Base-by-base conservation (phyloP, 768 basidiomycete genomes). In the Mycena latifolia region DNA sequence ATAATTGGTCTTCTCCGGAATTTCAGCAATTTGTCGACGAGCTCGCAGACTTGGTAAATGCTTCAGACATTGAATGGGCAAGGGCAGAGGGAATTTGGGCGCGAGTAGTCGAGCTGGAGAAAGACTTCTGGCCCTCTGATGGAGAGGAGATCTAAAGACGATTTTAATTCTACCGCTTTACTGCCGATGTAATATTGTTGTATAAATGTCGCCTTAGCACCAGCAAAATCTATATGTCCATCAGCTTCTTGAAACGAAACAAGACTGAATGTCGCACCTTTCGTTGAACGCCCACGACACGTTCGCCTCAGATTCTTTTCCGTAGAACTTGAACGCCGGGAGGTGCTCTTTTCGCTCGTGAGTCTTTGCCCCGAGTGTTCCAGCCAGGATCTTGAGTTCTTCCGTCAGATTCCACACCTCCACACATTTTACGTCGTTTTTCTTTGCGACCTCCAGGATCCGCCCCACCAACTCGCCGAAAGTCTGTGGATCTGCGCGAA, bases 71-170 rank as follows among this genome's bases (percentile, higher is more conserved):
- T 31, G 53, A 66, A 5, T 81, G 79, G 47, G 60, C 37, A 4
- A 74, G 79, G 9, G 81, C 86, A 39, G 86, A 88, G 70, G 78
- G 73, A 5, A 82, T 89, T 33, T 91, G 88, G 88, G 76, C 69
- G 17, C 80, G 89, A 18, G 86, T 89, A 17, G 65, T 89, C 2
- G 89, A 90, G 65, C 80, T 92, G 0, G 90, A 92, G 72, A 81
- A 77, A 33, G 82, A 73, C 5, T 90, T 90, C 70, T 90, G 89
- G 89, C 89, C 88, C 3, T 65, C 74, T 10, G 77, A 75, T 17
- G 81, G 79, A 3, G 86, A 80, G 56, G 77, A 78, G 64, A 29
- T 63, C 25, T 54, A 22, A 2, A 60, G 58, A 51, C 59, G 51
- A 59, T 29, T 50, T 15, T 50, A 29, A 50, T 50, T 29, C 27